Evolutionary conservation across 176 grass and related monocot species (phyloP), one percentile per base, ranked within the genome.

Genomic region (barley (Hordeum vulgare)): DNA sequence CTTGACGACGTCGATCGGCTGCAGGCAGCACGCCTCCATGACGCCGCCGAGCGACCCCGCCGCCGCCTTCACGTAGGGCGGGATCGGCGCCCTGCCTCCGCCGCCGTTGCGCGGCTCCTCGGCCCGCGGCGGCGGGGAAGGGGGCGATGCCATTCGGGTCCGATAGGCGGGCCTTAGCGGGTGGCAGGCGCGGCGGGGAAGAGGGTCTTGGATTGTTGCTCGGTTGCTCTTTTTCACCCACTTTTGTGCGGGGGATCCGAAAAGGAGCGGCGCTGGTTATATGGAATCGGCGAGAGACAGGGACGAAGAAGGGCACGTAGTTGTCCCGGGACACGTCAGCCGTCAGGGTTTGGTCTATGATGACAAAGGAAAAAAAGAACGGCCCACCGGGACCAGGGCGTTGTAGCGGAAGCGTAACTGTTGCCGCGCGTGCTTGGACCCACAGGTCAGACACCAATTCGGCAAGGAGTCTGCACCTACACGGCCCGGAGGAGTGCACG

Each of bases 1-100:
- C 89, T 99, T 99, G 74, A 99, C 92, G 4, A 99, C 93, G 85
- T 99, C 96, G 83, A 99, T 99, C 1, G 96, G 96, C 85, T 99
- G 96, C 62, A 99, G 93, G 86, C 96, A 99, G 85, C 89, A 94
- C 34, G 93, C 96, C 91, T 99, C 96, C 87, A 99, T 81, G 8
- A 96, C 80, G 44, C 96, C 96, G 58, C 93, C 96, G 9, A 99
- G 69, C 2, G 96, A 99, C 28, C 96, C 96, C 40, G 96, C 87
- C 37, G 92, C 83, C 10, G 93, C 89, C 85, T 93, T 95, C 10
- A 99, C 75, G 78, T 94, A 71, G 3, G 93, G 40, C 14, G 96
- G 96, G 9, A 91, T 80, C 77, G 89, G 78, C 18, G 83, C 49
- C 35, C 71, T 36, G 8, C 44, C 81, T 1, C 41, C 36, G 1